Evolutionary conservation across 495 filamentous ascomycete genomes (phyloP), one percentile per base, ranked within the genome.

Genomic region (Penicillium argentinense): DNA sequence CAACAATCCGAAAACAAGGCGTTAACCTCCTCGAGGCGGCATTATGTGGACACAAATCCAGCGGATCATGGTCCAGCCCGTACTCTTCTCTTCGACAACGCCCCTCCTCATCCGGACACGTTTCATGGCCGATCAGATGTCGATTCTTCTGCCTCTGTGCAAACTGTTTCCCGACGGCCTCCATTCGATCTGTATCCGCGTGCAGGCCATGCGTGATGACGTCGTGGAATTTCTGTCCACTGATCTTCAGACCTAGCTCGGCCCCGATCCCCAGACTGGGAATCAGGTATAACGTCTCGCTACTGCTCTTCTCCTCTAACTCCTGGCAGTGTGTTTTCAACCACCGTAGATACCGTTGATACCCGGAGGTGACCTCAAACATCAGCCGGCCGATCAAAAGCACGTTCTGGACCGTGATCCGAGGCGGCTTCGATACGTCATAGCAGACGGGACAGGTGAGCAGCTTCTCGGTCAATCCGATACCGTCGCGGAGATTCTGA

Each of bases 1-100:
- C 59, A 21, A 62, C 59, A 18, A 62, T 60, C 2, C 59, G 56
- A 26, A 59, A 62, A 44, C 59, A 62, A 16, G 59, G 59, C 14
- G 53, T 36, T 40, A 62, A 21, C 23, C 52, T 54, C 27, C 49
- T 26, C n/a, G 49, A 49, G 24, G 42, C 37, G 9, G 59, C 42
- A 42, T 54, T 45, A 9, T 60, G 56, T 3, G 59, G 59, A 49
- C 59, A 62, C 13, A 62, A 17, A 42, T 62, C 59, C 0, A 60
- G 52, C 21, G 59, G 59, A 25, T 62, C 59, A 34, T 59, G 47
- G 43, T 49, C 44, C 30, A 34, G 39, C 0, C 45, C 46, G 9
- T 54, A 42, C 27, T 62, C 53, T 13, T 56, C 45, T 16, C 33
- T 56, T 22, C 59, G 49, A 52, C 59, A 62, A 3, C 43, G 42